Evolutionary conservation across 1,284 basidiomycete genomes (phyloP).

Genomic region (Blastosporella zonata): DNA sequence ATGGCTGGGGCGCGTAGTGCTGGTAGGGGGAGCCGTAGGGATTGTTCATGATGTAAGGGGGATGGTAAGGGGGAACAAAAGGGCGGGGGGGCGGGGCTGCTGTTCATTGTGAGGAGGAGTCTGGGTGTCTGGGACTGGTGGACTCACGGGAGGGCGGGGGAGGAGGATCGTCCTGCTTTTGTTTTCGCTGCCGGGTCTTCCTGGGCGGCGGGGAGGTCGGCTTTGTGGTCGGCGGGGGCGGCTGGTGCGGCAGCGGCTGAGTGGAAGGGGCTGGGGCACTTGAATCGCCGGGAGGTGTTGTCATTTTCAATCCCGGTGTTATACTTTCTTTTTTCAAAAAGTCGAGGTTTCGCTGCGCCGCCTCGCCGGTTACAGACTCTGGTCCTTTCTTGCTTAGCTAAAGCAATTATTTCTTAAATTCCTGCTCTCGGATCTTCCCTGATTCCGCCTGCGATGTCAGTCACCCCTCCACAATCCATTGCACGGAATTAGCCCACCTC

Average conservation of each 20-base stretch:
- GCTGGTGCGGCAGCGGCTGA: conserved; percentile 46
- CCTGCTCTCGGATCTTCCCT: too few relatives aligned
- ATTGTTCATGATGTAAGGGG: conserved; percentile 60
- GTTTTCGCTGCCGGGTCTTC: conserved; percentile 50
- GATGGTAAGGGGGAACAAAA: conserved; percentile 31
- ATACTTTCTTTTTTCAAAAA: conserved; percentile 31
- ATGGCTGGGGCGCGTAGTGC: conserved; percentile 37
- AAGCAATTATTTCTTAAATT: conserved; percentile 14
- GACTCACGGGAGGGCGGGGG: conserved; percentile 18
- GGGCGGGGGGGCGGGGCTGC: conserved; percentile 24
- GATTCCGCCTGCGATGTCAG: conserved; percentile 5
- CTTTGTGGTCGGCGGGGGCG: conserved; percentile 38
- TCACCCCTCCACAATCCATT: neutral
- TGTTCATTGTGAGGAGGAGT: conserved; percentile 5
- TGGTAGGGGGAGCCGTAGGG: conserved; percentile 57
- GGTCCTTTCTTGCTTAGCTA: conserved; percentile 35
- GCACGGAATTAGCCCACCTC: conserved; percentile 13
- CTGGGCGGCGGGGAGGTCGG: conserved; percentile 34
- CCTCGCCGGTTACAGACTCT: conserved; percentile 22
- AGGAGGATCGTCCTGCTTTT: conserved; percentile 16
- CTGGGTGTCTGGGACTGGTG: neutral
- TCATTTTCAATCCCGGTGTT: conserved; percentile 39
- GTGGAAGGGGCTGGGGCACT: conserved; percentile 28
- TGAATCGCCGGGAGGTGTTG: conserved; percentile 36
- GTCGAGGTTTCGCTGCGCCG: conserved; percentile 31